Evolutionary conservation across 1,139 yeast genomes (phyloP).

Genomic region (Hyphopichia burtonii): DNA sequence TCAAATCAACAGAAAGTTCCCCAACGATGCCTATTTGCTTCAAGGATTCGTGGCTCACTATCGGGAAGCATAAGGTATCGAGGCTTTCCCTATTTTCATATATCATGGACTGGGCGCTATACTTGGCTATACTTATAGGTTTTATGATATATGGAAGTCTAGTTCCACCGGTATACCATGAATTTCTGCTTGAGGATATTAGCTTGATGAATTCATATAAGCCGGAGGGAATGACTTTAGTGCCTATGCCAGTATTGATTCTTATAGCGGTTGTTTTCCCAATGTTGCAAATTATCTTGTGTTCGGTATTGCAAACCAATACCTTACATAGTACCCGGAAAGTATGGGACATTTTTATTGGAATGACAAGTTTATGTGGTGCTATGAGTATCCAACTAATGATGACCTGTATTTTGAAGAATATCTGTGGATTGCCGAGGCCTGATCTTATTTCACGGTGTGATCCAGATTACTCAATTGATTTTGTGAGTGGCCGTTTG

Average conservation of each 20-base stretch:
- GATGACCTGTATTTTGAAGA: slow-evolving; percentile 43
- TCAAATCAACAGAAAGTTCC: no score
- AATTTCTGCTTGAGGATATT: slow-evolving; percentile 36
- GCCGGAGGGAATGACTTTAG: slow-evolving; percentile 25
- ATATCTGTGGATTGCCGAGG: slow-evolving; percentile 44
- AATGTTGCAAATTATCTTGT: slow-evolving; percentile 21
- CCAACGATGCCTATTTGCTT: not conserved
- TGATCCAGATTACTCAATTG: slow-evolving; percentile 23
- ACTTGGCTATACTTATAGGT: slow-evolving; percentile 19
- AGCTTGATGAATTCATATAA: slow-evolving; percentile 31
- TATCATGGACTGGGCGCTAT: slow-evolving; percentile 34
- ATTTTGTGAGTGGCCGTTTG: slow-evolving; percentile 17
- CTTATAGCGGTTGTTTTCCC: slow-evolving; percentile 36
- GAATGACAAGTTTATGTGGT: slow-evolving; percentile 37
- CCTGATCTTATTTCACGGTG: slow-evolving; percentile 50
- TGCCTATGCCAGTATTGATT: slow-evolving; percentile 28
- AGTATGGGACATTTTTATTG: slow-evolving; percentile 44
- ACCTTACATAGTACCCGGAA: slow-evolving; percentile 21
- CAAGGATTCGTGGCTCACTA: slow-evolving; percentile 5
- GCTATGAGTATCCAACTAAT: slow-evolving; percentile 39
- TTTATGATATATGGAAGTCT: slow-evolving; percentile 31
- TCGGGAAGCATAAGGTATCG: slow-evolving; percentile 15
- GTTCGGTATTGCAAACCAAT: slow-evolving; percentile 17
- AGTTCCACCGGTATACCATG: slow-evolving; percentile 39
- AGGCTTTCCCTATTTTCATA: slow-evolving; percentile 31